These are phyloP conservation scores for Candida tetrigidarum DNA, from an alignment of 1,139 yeast genomes.

Conservation along the genomic window DNA sequence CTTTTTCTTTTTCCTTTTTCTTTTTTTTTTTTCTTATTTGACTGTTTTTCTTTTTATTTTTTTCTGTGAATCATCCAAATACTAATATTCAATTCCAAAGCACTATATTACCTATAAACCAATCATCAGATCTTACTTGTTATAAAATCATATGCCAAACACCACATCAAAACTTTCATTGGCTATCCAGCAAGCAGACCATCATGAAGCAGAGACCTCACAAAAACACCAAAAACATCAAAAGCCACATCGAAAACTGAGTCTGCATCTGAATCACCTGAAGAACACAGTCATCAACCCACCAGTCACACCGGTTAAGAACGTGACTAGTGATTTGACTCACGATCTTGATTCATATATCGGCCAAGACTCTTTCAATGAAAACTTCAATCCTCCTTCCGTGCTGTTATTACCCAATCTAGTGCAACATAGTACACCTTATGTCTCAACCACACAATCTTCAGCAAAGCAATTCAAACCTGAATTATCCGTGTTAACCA, in stretches of 20 bases:
- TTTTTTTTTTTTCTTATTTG: background rate
- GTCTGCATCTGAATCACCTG: too few species aligned
- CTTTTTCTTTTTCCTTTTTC: background rate
- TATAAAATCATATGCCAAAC: conserved; percentile 23
- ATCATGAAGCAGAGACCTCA: background rate
- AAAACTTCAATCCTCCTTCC: conserved; percentile 16
- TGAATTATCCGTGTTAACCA: conserved; percentile 39
- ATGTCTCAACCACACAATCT: conserved; percentile 31
- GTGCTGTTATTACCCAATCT: conserved; percentile 27
- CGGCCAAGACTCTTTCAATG: conserved; percentile 9
- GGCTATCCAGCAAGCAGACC: conserved; percentile 44
- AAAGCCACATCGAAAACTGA: conserved; percentile 3
- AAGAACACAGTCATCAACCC: conserved; percentile 2
- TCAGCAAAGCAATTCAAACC: conserved; percentile 37
- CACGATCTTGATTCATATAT: conserved; percentile 4
- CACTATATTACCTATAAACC: background rate
- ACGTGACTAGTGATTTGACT: background rate
- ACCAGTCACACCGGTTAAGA: conserved; percentile 9
- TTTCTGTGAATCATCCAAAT: background rate
- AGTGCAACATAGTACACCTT: conserved; percentile 30
- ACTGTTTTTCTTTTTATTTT: background rate
- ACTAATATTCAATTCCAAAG: too few species aligned
- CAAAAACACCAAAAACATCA: conserved; percentile 7
- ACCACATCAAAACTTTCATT: conserved; percentile 48
- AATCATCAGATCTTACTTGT: background rate